Base-by-base conservation (phyloP, 257 asterid genomes). In the Lycium barbarum region DNA sequence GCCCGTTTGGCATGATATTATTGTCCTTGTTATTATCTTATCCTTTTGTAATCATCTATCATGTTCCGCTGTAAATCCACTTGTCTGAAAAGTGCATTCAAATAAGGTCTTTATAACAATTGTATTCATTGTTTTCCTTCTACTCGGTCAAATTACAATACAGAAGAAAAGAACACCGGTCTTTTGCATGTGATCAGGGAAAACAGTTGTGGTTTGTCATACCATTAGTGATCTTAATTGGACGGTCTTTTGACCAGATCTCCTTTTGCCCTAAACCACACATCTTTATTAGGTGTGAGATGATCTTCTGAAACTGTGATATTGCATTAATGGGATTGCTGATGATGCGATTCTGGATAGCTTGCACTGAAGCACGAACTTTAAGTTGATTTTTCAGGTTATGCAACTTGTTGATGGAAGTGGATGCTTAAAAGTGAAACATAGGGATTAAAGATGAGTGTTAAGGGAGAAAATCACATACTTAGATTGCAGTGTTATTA, bases 1-100 rank as follows among this genome's bases (percentile, higher is more conserved):
- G 65, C 82, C 74, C 49, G n/a, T 85, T 78, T 61, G 40, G 82
- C 57, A 83, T 40, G 62, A 47, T 38, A 87, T 74, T 57, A 26
- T 62, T 86, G 86, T 83, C 49, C 17, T 79, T 78, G 76, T 82
- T 40, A 73, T 73, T 80, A 65, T 57, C 59, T 54, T 73, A 78
- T 76, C 47, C 72, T 22, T 65, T 80, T 70, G 14, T 70, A 70
- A 70, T 38, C 33, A 70, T 70, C 49, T 66, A 65, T 40, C 79
- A 14, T 33, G 33, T 62, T 51, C 51, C n/a, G 17, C 0, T 20
- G 14, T 76, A 33, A 53, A 53, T 51, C 45, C 49, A 14, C 65
- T 20, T 20, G 2, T 14, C 49, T 51, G 65, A 3, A 53, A 76
- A 14, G 47, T 76, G 26, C 63, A 51, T 51, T 33, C 62, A 76